Percentiles rank a stretch among this genome's conserved stretches.
These are phyloP conservation scores for Fusarium scirpi DNA, from an alignment of 2,329 filamentous ascomycete genomes.

Conservation along the genomic window DNA sequence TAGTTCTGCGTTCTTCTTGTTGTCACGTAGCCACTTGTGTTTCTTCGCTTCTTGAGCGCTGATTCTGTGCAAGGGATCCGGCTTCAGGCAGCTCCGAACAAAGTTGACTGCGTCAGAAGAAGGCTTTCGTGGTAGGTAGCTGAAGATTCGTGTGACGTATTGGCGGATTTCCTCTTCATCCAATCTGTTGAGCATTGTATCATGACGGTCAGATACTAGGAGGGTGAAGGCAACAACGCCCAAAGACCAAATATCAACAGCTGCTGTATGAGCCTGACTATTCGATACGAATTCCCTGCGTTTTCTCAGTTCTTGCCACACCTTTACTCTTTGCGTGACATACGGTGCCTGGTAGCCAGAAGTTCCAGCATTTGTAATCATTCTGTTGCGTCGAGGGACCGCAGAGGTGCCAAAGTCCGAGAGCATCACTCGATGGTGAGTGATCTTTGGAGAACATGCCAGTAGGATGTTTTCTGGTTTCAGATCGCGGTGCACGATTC, in stretches of 20 bases:
- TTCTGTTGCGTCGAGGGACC: conserved; percentile 55
- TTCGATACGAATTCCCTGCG: conserved; percentile 55
- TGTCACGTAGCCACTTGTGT: conserved; percentile 53
- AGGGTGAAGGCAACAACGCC: conserved; percentile 60
- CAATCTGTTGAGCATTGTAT: conserved; percentile 47
- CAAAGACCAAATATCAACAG: conserved; percentile 66
- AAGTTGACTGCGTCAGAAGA: conserved; percentile 49
- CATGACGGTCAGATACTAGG: conserved; percentile 43
- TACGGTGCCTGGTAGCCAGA: conserved; percentile 63
- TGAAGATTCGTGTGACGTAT: conserved; percentile 33
- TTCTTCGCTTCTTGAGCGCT: conserved; percentile 45
- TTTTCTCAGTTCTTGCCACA: conserved; percentile 7
- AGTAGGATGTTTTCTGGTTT: conserved; percentile 68
- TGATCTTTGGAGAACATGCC: conserved; percentile 57
- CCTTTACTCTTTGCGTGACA: background rate
- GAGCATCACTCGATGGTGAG: conserved; percentile 61
- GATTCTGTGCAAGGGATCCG: conserved; percentile 45
- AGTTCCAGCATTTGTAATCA: conserved; percentile 62
- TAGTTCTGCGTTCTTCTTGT: conserved; percentile 48
- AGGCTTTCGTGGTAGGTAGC: conserved; percentile 22
- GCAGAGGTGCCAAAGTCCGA: conserved; percentile 66
- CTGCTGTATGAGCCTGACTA: conserved; percentile 49
- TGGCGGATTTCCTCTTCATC: conserved; percentile 44
- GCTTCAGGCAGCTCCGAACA: conserved; percentile 50
- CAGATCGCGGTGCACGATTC: conserved; percentile 65